Conservation (phyloP, 2,329 filamentous ascomycete genomes). For the Chaetothyriales sp. region DNA sequence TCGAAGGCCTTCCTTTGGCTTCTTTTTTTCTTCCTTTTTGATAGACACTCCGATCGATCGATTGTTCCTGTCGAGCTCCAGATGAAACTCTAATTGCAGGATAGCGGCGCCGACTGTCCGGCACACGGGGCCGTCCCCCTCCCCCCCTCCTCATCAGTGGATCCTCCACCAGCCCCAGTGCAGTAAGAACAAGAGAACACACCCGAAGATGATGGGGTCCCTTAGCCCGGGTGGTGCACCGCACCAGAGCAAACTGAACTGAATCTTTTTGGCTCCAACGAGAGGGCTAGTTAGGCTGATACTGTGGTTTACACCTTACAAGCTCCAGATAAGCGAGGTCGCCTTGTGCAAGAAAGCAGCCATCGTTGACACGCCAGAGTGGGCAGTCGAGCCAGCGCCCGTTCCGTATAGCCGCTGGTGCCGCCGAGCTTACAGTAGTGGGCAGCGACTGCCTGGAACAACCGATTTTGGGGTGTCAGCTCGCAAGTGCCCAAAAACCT, state of each 20-base stretch:
- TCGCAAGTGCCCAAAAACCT: neutral
- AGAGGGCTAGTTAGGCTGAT: neutral
- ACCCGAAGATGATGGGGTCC: neutral
- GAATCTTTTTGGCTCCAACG: neutral
- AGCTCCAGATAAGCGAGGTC: neutral
- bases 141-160: neutral
- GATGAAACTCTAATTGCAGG: neutral
- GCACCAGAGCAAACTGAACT: neutral
- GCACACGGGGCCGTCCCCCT: neutral
- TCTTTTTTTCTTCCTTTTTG: neutral
- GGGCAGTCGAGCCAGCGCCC: neutral
- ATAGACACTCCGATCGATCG: neutral
- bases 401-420: neutral
- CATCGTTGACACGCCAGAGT: neutral
- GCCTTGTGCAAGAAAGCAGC: neutral
- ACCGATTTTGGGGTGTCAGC: neutral
- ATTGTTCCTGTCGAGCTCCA: neutral
- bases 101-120: neutral
- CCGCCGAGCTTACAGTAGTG: neutral
- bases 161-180: neutral
- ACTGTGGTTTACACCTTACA: neutral
- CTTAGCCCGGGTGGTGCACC: neutral
- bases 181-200: neutral
- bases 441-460: neutral
- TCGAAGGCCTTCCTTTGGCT: neutral